Base-by-base conservation (phyloP, 208 protist genomes). In the Trichomonas vaginalis region DNA sequence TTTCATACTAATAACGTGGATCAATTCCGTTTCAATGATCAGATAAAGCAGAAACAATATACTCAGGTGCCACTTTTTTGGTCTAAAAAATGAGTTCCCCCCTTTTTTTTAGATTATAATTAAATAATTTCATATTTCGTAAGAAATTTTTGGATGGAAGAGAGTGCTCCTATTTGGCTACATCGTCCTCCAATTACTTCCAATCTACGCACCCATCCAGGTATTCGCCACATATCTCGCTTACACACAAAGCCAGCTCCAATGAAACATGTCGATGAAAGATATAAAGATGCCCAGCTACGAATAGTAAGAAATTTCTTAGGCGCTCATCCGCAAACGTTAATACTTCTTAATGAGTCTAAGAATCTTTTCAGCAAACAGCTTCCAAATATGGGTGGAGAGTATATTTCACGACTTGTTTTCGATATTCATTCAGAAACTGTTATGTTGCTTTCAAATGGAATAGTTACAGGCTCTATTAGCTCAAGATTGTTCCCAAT, bases 311-410 rank as follows among this genome's bases (percentile, higher is more conserved):
- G 35, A 42, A 83, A 83, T 83, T 32, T 40, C 35, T 83, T 12
- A 42, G n/a, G 40, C 17, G 35, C 35, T 23, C 27, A 83, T 40
- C 27, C 35, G 1, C 79, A 83, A 42, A 40, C 35, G 79, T 32
- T 96, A 14, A 96, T 97, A 40, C 17, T 49, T 32, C 96, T 98
- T n/a, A 95, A 97, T 39, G 96, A 96, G 23, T 95, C 98, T 39
- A 98, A 98, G 96, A 98, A 97, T 96, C 96, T 98, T 39, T 98
- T 98, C 92, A 95, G 96, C 0, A 96, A 97, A 96, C 98, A 98
- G 97, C 96, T 98, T 32, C 98, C 98, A n/a, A 97, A 98, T 51
- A 98, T 98, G 98, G 97, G 97, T 4, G 95, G 96, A 37, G 97
- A 98, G 42, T 98, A 98, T 96, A 98, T 98, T 70, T 96, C 96